Evolutionary conservation across 345 rosid species (phyloP).

Genomic region (Noccaea bulbosa): DNA sequence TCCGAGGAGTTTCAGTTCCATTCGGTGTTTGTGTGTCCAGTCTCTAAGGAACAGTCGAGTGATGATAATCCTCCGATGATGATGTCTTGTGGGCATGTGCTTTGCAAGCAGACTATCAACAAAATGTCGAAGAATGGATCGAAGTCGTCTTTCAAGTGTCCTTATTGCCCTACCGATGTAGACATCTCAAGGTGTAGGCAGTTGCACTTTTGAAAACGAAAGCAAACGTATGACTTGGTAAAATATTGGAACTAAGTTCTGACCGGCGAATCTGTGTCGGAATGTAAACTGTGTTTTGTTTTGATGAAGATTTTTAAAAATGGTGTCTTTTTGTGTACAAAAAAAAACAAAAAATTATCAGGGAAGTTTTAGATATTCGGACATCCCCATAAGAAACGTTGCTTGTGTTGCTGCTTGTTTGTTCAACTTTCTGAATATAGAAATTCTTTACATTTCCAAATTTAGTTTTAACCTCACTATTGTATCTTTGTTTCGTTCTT

Average conservation of each 20-base stretch:
- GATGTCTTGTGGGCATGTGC: slow-evolving; percentile 82
- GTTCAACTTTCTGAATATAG: slow-evolving; percentile 32
- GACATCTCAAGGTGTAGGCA: slow-evolving; percentile 59
- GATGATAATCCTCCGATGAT: slow-evolving; percentile 81
- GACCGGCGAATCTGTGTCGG: slow-evolving; percentile 18
- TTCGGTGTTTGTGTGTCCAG: slow-evolving; percentile 77
- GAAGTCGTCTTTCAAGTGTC: slow-evolving; percentile 66
- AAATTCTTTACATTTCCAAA: slow-evolving; percentile 25
- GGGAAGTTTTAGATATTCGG: slow-evolving; percentile 23
- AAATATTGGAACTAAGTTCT: slow-evolving; percentile 15
- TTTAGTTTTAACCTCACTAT: not conserved
- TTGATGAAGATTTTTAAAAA: not conserved
- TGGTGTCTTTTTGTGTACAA: slow-evolving; percentile 28
- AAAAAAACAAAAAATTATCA: not conserved
- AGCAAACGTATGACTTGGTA: not conserved
- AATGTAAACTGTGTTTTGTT: slow-evolving; percentile 31
- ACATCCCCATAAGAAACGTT: slow-evolving; percentile 24
- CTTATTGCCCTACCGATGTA: slow-evolving; percentile 70
- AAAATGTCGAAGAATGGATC: slow-evolving; percentile 78
- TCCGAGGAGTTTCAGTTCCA: slow-evolving; percentile 71
- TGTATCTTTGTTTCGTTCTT: not conserved
- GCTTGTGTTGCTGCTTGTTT: slow-evolving; percentile 37
- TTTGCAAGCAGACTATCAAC: slow-evolving; percentile 71
- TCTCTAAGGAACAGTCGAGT: slow-evolving; percentile 72
- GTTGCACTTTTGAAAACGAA: slow-evolving; percentile 49